Evolutionary conservation across 1,139 yeast genomes (phyloP), one percentile per base, ranked within the genome.

Genomic region (Saccharomyces pastorianus): DNA sequence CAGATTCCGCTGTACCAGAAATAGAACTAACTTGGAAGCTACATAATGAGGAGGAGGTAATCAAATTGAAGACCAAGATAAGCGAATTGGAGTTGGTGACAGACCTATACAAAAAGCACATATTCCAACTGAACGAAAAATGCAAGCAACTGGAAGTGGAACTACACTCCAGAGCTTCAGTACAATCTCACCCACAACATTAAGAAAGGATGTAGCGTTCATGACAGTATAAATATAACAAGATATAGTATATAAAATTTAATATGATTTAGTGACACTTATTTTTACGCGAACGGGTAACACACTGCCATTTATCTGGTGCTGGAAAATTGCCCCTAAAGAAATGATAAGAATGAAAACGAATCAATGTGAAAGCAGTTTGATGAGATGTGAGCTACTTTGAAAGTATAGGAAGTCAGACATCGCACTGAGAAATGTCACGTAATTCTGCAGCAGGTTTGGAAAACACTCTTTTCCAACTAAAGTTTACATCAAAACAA

Each of bases 41-140:
- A 41, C 63, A 57, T 55, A 64, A 62, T 58, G 67, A 67, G 47
- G 80, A 76, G 60, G 84, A 79, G 58, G 73, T 78, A 14, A 80
- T 82, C 26, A 74, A 77, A 46, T 73, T 89, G 58, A 81, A 82
- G 59, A 88, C 96, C 0, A 76, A 96, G 55, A 88, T 90, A 31
- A 83, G 89, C 14, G 98, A 91, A 67, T 77, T 91, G 57, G 98
- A 93, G 68, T 77, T 91, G 50, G 96, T 91, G 47, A 89, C 90
- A 65, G 97, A 91, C 66, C 76, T 91, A 59, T 88, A 88, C 73
- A 80, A 88, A 61, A 81, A 95, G 5, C 80, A 96, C 62, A 87
- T 91, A 50, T 76, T 80, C 71, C 96, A 90, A 66, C 76, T 91
- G 59, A 96, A 91, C 49, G 61, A 59, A 46, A 64, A 59, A 55